Conservation (phyloP, 2,329 filamentous ascomycete species). For the Cytospora chrysosperma region DNA sequence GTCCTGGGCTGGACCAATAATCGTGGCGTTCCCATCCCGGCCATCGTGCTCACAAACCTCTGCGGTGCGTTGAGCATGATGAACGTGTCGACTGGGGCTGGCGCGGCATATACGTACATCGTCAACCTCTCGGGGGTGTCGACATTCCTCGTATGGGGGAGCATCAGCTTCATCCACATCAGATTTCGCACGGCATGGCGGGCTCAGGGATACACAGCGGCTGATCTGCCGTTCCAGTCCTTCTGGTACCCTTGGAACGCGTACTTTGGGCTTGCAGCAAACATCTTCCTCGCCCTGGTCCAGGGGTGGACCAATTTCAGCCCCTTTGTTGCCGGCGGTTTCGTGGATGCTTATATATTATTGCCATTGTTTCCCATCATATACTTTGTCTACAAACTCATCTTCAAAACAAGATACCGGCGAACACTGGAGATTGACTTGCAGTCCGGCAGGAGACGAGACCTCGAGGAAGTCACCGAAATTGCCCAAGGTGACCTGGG, state of each 20-base stretch:
- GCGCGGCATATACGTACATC: slow-evolving; percentile 66
- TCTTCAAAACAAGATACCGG: slow-evolving; percentile 53
- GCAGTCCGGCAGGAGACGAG: slow-evolving; percentile 52
- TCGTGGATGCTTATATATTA: slow-evolving; percentile 64
- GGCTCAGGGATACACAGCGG: slow-evolving; percentile 53
- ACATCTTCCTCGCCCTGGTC: slow-evolving; percentile 58
- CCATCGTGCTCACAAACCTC: slow-evolving; percentile 66
- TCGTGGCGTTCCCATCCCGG: slow-evolving; percentile 61
- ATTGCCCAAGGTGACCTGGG: slow-evolving; percentile 31
- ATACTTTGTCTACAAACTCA: slow-evolving; percentile 54
- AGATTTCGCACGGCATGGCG: slow-evolving; percentile 66
- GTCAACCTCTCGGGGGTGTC: slow-evolving; percentile 69
- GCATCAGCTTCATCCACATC: slow-evolving; percentile 69
- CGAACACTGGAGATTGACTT: slow-evolving; percentile 54
- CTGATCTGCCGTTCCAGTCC: slow-evolving; percentile 56
- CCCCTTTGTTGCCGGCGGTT: slow-evolving; percentile 57
- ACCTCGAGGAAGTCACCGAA: slow-evolving; percentile 49
- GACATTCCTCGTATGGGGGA: slow-evolving; percentile 71
- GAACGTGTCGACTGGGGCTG: slow-evolving; percentile 67
- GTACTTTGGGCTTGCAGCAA: slow-evolving; percentile 57
- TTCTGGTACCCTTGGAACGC: slow-evolving; percentile 57
- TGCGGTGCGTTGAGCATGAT: slow-evolving; percentile 74
- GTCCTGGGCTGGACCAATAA: slow-evolving; percentile 68
- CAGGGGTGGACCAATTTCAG: slow-evolving; percentile 61
- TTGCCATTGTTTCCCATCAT: slow-evolving; percentile 60